Percentiles rank a stretch among this genome's conserved stretches.
phyloP scores from a whole-genome alignment of 2,329 filamentous ascomycete species.

The Myriangium duriaei region DNA sequence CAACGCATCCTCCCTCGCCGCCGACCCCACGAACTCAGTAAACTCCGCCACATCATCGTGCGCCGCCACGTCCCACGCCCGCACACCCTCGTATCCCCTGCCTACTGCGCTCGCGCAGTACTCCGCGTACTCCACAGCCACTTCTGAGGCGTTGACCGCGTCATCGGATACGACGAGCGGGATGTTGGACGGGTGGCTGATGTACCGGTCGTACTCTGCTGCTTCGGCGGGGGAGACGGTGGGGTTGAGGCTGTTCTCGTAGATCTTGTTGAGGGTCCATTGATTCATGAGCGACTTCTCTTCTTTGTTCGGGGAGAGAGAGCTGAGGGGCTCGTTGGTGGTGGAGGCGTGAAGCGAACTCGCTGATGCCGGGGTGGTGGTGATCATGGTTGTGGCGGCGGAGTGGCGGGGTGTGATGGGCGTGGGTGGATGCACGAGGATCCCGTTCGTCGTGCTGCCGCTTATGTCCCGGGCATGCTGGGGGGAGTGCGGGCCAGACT shows the following conservation, averaged over 20 bases:
- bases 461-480: slow-evolving; percentile 9
- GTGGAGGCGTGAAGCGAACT: slow-evolving; percentile 3
- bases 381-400: background rate
- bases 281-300: slow-evolving; percentile 76
- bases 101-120: slow-evolving; percentile 20
- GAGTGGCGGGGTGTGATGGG: slow-evolving; percentile 2
- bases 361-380: background rate
- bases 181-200: slow-evolving; percentile 77
- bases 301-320: slow-evolving; percentile 1
- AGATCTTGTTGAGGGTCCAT: slow-evolving; percentile 78
- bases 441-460: slow-evolving; percentile 25
- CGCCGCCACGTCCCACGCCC: slow-evolving; percentile 32
- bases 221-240: slow-evolving; percentile 64
- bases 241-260: slow-evolving; percentile 75
- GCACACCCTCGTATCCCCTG: slow-evolving; percentile 4
- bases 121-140: slow-evolving; percentile 7
- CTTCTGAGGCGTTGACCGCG: slow-evolving; percentile 41
- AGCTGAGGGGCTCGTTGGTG: slow-evolving; percentile 2
- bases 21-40: slow-evolving; percentile 52
- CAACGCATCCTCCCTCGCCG: slow-evolving; percentile 67
- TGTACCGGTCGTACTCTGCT: slow-evolving; percentile 78
- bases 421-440: slow-evolving; percentile 24
- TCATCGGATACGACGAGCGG: slow-evolving; percentile 67
- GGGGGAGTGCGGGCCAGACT: slow-evolving; percentile 1
- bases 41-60: slow-evolving; percentile 63